Evolutionary conservation across 768 basidiomycete species (phyloP), one percentile per base, ranked within the genome.

Genomic region (Crassisporium funariophilum): DNA sequence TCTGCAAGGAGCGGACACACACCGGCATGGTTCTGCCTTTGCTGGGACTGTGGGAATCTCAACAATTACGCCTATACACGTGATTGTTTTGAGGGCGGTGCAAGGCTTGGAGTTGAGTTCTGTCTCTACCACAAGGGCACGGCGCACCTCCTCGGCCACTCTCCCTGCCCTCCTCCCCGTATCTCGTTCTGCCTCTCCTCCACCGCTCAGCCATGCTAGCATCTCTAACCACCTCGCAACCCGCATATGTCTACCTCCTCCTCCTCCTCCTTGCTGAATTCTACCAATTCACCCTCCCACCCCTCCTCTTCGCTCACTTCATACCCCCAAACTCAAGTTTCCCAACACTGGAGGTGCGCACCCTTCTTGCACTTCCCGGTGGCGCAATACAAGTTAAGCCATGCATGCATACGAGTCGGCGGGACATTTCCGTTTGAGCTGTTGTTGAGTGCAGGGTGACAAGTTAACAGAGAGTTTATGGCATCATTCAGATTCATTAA

Each of bases 101-200:
- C 83, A 36, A 82, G 83, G 56, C 70, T 77, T 19, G 81, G 79
- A 24, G 89, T 92, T 35, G 88, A 86, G 53, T 83, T 84, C 39
- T 93, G 88, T 64, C 73, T 84, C 46, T 95, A 95, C 62, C 85
- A 95, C 0, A 78, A 98, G 72, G 95, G 92, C 1, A 95, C 95
- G 86, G 95, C 93, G 0, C 76, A 93, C 60, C 72, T 98, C 7
- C 78, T 94, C 57, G 93, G 91, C 23, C 95, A 98, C 83, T 98
- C 15, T 77, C 78, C 8, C 71, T 91, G 9, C 67, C 75, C 2
- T 55, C 76, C 3, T 75, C 79, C 40, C 76, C 78, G 0, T 62
- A 76, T 9, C 59, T 64, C 2, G 95, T 88, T 0, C 63, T 95
- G 2, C 79, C 86, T 0, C 74, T 92, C 34, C 80, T 98, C 13